These are phyloP conservation scores for Starmerella sirachaensis DNA, from an alignment of 805 yeast genomes.

Conservation along the genomic window DNA sequence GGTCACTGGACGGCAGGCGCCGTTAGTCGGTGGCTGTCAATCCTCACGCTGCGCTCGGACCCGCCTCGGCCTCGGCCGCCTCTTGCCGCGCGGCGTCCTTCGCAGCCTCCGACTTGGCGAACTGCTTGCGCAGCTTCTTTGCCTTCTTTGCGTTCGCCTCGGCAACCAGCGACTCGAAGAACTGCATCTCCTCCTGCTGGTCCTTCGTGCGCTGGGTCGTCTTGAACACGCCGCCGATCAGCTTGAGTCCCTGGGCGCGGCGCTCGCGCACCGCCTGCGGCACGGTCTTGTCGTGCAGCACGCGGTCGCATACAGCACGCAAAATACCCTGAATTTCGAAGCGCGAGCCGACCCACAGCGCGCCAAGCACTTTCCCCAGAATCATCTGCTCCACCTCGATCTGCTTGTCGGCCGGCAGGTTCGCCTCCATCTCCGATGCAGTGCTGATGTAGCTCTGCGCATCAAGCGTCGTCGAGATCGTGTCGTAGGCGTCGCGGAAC, in stretches of 20 bases:
- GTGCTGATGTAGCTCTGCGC: slow-evolving; percentile 72
- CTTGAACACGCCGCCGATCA: slow-evolving; percentile 59
- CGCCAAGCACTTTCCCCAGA: slow-evolving; percentile 80
- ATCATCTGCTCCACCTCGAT: slow-evolving; percentile 71
- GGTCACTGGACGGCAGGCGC: too few relatives aligned
- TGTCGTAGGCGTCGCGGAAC: slow-evolving; percentile 71
- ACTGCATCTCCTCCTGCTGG: slow-evolving; percentile 80
- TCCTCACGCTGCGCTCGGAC: too few relatives aligned
- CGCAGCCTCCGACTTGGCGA: slow-evolving; percentile 12
- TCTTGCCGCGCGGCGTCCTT: slow-evolving; percentile 7
- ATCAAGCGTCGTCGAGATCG: slow-evolving; percentile 73
- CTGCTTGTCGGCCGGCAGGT: slow-evolving; percentile 45
- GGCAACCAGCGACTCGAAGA: slow-evolving; percentile 85
- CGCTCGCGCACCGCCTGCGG: slow-evolving; percentile 47
- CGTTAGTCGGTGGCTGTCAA: too few relatives aligned
- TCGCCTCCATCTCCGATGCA: slow-evolving; percentile 60
- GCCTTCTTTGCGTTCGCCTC: slow-evolving; percentile 59
- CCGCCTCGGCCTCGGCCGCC: neutral
- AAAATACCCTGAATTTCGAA: slow-evolving; percentile 72
- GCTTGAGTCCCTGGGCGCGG: slow-evolving; percentile 68
- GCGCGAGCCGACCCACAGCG: slow-evolving; percentile 91
- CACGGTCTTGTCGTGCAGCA: slow-evolving; percentile 57
- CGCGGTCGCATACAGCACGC: slow-evolving; percentile 69
- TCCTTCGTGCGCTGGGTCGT: slow-evolving; percentile 62
- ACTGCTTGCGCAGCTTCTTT: slow-evolving; percentile 33